Base-by-base conservation (phyloP, 495 filamentous ascomycete species). In the Podospora sp. region DNA sequence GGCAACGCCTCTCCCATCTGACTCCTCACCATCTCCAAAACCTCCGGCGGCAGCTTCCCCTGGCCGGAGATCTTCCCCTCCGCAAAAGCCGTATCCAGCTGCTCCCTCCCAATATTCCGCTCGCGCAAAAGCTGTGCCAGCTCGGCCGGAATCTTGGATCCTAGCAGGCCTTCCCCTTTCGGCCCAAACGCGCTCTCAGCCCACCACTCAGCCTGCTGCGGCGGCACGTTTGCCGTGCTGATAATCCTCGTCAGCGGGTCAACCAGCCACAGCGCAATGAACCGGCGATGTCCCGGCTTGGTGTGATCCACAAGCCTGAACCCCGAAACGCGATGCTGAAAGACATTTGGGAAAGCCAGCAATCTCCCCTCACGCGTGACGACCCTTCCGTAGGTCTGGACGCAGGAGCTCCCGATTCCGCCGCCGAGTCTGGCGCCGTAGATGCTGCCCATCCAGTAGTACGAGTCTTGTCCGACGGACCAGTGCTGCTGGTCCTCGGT, bases 181-280 rank as follows among this genome's bases (percentile, higher is more conserved):
- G 16, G 18, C 5, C 49, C 49, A 52, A 52, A 52, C 16, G 12
- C 49, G 16, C 49, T 52, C 49, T 52, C 49, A 22, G 49, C 49
- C 49, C 49, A 52, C 49, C 49, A 52, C 49, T 52, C 21, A 3
- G 18, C 49, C 12, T 52, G 49, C 49, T 52, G 49, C 3, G 49
- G 49, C 5, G 49, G 49, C 12, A 52, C 49, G 21, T 52, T 22
- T 4, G 49, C 49, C 3, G 49, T 52, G 49, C 49, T 52, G 16
- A 52, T 22, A 16, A 52, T 52, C 49, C 49, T 52, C 18, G 49
- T 52, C 4, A 52, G 49, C 49, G 49, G 49, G 14, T 52, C 85
- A 2, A 90, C 81, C 3, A 90, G 75, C 71, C 83, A 89, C 18
- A 89, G 68, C 0, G 83, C 85, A 1, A 89, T 75, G 65, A 88